These are phyloP conservation scores for Naematelia encephala DNA, from an alignment of 768 basidiomycete species.

Conservation along the genomic window DNA sequence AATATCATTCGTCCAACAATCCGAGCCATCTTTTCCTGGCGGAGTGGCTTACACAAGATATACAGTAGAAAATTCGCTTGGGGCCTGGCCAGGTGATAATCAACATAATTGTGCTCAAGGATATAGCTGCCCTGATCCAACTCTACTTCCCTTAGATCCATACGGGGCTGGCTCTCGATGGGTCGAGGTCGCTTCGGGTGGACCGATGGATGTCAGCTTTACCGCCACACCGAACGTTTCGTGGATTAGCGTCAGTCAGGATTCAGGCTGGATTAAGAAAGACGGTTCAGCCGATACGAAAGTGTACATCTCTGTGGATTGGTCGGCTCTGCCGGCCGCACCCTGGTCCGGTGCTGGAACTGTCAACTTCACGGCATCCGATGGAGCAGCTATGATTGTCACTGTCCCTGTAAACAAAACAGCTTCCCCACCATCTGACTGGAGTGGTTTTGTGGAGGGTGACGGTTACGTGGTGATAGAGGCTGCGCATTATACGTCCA, in stretches of 20 bases:
- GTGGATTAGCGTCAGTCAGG: constrained; percentile 58
- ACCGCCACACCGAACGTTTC: constrained; percentile 56
- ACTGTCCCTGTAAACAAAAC: constrained; percentile 19
- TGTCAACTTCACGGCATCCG: constrained; percentile 9
- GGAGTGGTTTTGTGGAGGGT: constrained; percentile 61
- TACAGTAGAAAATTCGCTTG: constrained; percentile 61
- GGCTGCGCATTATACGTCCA: constrained; percentile 60
- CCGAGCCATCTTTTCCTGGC: background rate
- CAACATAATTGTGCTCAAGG: constrained; percentile 44
- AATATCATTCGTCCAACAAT: constrained; percentile 20
- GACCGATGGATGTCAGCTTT: too few relatives aligned
- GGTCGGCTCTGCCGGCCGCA: constrained; percentile 53
- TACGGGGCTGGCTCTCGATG: too few relatives aligned
- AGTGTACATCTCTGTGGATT: constrained; percentile 62
- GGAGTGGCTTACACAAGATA: constrained; percentile 50
- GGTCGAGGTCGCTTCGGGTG: too few relatives aligned
- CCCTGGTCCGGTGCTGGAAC: constrained; percentile 3
- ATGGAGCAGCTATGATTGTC: constrained; percentile 5
- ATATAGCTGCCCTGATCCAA: constrained; percentile 57
- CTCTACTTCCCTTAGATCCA: constrained; percentile 57
- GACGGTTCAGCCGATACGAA: constrained; percentile 56
- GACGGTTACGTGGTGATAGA: constrained; percentile 66
- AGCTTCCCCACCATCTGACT: constrained; percentile 13
- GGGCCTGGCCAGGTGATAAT: constrained; percentile 70
- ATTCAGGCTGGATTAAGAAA: constrained; percentile 56